These are phyloP conservation scores for Aspergillus brunneoviolaceus DNA, from an alignment of 2,329 filamentous ascomycete species.

Conservation along the genomic window DNA sequence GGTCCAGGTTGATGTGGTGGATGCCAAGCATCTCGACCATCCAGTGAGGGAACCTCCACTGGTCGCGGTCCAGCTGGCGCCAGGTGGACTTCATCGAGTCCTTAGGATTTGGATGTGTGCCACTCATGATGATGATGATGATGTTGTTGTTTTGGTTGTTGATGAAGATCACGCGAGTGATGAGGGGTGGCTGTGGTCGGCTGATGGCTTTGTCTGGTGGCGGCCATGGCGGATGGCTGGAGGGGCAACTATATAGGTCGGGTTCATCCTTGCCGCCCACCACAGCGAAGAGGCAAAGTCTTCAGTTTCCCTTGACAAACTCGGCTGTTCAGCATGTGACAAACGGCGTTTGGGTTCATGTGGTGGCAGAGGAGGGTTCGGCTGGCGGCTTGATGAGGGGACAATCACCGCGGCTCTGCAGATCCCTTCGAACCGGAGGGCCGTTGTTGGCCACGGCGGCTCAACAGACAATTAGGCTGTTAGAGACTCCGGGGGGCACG, in stretches of 20 bases:
- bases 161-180: no score
- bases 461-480: neutral
- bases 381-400: neutral
- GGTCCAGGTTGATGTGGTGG: slow-evolving; percentile 29
- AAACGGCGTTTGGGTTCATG: neutral
- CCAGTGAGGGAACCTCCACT: slow-evolving; percentile 36
- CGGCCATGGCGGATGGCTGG: neutral
- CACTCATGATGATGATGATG: slow-evolving; percentile 18
- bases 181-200: neutral
- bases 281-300: neutral
- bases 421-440: slow-evolving; percentile 12
- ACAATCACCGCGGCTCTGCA: slow-evolving; percentile 14
- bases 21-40: slow-evolving; percentile 33
- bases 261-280: neutral
- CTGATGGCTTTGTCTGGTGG: neutral
- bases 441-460: neutral
- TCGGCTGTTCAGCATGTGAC: slow-evolving; percentile 1
- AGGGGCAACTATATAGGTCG: slow-evolving; percentile 1
- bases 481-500: neutral
- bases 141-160: neutral
- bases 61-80: slow-evolving; percentile 26
- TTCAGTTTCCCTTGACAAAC: neutral
- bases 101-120: slow-evolving; percentile 21
- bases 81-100: slow-evolving; percentile 47
- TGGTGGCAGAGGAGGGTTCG: slow-evolving; percentile 2